These are phyloP conservation scores for Leersia perrieri DNA, from an alignment of 176 grass and related monocot species.

Conservation along the genomic window DNA sequence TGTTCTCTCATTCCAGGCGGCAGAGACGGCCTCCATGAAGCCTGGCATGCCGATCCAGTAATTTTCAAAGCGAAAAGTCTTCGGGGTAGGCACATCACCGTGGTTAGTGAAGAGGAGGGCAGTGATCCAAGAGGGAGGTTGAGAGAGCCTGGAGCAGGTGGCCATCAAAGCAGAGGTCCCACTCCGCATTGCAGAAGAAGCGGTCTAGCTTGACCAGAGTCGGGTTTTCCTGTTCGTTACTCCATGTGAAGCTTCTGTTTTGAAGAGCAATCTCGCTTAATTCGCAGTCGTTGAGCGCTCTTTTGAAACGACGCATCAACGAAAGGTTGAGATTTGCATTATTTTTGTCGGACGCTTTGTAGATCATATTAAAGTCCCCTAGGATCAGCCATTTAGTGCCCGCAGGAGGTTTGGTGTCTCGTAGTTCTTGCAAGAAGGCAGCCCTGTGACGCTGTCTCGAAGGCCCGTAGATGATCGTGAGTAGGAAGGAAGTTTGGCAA, in stretches of 20 bases:
- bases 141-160: not conserved
- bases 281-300: not conserved
- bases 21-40: not conserved
- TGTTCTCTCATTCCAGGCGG: not conserved
- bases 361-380: not conserved
- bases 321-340: not conserved
- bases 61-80: not conserved
- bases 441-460: not conserved
- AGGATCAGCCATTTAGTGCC: too few species aligned
- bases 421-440: not conserved
- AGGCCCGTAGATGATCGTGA: too few species aligned
- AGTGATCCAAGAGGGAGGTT: not conserved
- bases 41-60: not conserved
- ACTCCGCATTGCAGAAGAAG: not conserved
- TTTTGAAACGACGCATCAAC: not conserved
- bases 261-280: not conserved
- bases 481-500: too few species aligned
- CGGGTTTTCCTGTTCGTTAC: too few species aligned
- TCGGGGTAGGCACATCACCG: accelerated
- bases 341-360: not conserved
- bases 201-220: too few species aligned
- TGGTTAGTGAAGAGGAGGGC: not conserved
- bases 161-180: not conserved
- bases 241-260: too few species aligned
- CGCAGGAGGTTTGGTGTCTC: not conserved